Evolutionary conservation across 768 basidiomycete species (phyloP).

Genomic region (Lactarius quietus): DNA sequence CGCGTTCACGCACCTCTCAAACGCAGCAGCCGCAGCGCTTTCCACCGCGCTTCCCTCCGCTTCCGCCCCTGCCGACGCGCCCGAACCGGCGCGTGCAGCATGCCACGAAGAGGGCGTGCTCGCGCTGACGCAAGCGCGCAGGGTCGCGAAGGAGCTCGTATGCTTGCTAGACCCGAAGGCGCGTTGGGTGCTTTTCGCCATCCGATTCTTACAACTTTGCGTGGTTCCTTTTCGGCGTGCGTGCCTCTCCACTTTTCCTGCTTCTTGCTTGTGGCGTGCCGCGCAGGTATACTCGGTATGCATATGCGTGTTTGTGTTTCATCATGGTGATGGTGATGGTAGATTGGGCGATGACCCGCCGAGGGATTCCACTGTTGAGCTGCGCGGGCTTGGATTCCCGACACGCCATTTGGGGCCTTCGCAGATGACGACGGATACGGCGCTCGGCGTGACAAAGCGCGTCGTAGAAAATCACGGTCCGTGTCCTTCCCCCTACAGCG

Average conservation of each 20-base stretch:
- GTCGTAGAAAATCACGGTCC: conserved; percentile 70
- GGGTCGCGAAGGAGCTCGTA: conserved; percentile 53
- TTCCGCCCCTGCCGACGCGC: not conserved
- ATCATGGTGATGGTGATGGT: not conserved
- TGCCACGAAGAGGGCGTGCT: conserved; percentile 53
- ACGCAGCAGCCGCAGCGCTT: conserved; percentile 59
- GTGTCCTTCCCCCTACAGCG: conserved; percentile 19
- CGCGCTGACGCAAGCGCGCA: conserved; percentile 49
- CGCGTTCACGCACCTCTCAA: conserved; percentile 84
- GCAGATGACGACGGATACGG: conserved; percentile 99
- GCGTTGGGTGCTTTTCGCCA: conserved; percentile 57
- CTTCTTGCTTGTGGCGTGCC: not conserved
- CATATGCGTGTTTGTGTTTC: not conserved
- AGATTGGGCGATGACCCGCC: conserved; percentile 88
- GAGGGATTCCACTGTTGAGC: conserved; percentile 84
- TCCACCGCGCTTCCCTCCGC: conserved; percentile 26
- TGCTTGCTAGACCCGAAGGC: conserved; percentile 96
- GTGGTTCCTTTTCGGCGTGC: conserved; percentile 85
- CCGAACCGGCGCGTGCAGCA: conserved; percentile 25
- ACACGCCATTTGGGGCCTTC: conserved; percentile 77
- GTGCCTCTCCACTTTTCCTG: not conserved
- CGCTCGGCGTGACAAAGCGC: conserved; percentile 83
- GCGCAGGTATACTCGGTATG: conserved; percentile 55
- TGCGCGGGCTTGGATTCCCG: conserved; percentile 84
- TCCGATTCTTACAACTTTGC: conserved; percentile 69